Evolutionary conservation across 805 yeast species (phyloP).

Genomic region (Candida sonorensis): DNA sequence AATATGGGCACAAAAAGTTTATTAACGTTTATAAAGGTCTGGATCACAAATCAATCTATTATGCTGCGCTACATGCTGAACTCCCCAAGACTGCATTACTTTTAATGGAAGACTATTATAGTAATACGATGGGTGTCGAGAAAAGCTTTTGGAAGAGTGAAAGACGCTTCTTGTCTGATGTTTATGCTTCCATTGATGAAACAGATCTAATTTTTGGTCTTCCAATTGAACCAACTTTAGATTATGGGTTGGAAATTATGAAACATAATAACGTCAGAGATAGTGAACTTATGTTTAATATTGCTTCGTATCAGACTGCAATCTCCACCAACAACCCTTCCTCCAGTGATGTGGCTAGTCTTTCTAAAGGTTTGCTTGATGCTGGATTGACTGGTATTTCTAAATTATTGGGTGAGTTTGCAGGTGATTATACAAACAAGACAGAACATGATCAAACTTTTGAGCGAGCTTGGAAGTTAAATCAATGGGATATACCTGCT

Average conservation of each 20-base stretch:
- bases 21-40: constrained; percentile 23
- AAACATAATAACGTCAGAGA: constrained; percentile 21
- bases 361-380: constrained; percentile 34
- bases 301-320: constrained; percentile 49
- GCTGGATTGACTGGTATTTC: constrained; percentile 58
- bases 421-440: constrained; percentile 3
- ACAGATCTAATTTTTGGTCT: constrained; percentile 60
- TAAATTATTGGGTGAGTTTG: constrained; percentile 25
- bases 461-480: constrained; percentile 71
- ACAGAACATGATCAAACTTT: constrained; percentile 26
- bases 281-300: constrained; percentile 40
- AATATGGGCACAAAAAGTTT: constrained; percentile 23
- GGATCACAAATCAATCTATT: constrained; percentile 24
- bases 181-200: constrained; percentile 53
- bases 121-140: constrained; percentile 6
- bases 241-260: constrained; percentile 40
- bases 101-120: constrained; percentile 39
- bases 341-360: constrained; percentile 3
- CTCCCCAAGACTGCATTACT: constrained; percentile 38
- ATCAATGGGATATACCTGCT: constrained; percentile 67
- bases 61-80: constrained; percentile 27
- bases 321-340: constrained; percentile 5
- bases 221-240: constrained; percentile 50
- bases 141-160: constrained; percentile 10
- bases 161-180: constrained; percentile 17